Conservation (phyloP, 768 basidiomycete species). For the Suillus cothurnatus region DNA sequence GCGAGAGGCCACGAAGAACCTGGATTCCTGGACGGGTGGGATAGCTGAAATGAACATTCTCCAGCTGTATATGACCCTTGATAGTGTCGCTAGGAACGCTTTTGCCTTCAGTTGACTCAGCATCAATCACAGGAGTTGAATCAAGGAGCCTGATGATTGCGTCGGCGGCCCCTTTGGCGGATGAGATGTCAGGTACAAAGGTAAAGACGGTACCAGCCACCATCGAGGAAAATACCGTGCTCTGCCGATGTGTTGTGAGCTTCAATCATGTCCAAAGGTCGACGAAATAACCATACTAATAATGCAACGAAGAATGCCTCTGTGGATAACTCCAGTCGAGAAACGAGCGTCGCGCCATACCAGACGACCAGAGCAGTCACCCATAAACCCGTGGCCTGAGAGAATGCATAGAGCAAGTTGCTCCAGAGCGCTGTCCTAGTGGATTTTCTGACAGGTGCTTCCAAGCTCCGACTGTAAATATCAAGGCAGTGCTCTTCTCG, state of each 20-base stretch:
- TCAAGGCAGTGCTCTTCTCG: conserved; percentile 78
- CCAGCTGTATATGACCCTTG: conserved; percentile 69
- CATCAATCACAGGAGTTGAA: conserved; percentile 74
- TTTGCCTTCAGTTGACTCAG: conserved; percentile 70
- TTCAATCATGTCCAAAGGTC: background rate
- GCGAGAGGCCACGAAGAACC: conserved; percentile 75
- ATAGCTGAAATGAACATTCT: conserved; percentile 87
- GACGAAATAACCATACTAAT: conserved; percentile 52
- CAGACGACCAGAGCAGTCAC: conserved; percentile 85
- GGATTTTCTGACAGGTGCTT: conserved; percentile 65
- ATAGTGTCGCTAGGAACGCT: conserved; percentile 42
- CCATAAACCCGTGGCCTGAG: conserved; percentile 75
- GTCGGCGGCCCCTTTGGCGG: conserved; percentile 75
- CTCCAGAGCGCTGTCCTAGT: conserved; percentile 66
- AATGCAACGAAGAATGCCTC: conserved; percentile 81
- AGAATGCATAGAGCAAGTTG: conserved; percentile 68
- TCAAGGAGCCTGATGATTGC: conserved; percentile 80
- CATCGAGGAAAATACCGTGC: conserved; percentile 74
- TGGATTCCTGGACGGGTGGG: conserved; percentile 83
- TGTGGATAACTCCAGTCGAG: conserved; percentile 52
- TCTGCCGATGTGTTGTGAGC: conserved; percentile 39
- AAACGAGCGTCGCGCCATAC: conserved; percentile 68
- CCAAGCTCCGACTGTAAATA: conserved; percentile 68
- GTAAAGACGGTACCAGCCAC: conserved; percentile 85
- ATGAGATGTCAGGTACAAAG: conserved; percentile 87